Evolutionary conservation across 352 stramenopile genomes (phyloP).

Genomic region (Phytophthora parvispora): DNA sequence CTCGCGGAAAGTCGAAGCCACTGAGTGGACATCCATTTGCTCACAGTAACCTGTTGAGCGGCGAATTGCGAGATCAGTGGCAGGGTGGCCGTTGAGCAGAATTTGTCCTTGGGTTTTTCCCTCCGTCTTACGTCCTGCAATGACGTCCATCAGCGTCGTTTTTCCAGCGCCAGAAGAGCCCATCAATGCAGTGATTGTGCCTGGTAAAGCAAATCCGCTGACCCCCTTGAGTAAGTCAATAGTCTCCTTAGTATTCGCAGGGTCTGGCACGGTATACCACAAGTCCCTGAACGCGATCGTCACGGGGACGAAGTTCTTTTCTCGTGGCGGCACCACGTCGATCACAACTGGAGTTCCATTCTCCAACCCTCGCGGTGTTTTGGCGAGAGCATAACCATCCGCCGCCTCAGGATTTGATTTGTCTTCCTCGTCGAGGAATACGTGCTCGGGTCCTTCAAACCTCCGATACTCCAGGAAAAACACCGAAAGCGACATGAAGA

Average conservation of each 20-base stretch:
- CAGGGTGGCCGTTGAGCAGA: constrained; percentile 89
- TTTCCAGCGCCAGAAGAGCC: constrained; percentile 30
- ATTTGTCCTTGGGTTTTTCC: constrained; percentile 87
- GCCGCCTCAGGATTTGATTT: not conserved
- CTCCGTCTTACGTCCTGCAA: constrained; percentile 85
- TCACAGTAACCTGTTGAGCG: constrained; percentile 31
- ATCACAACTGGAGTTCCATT: not conserved
- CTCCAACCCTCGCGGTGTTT: constrained; percentile 7
- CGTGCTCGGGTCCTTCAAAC: constrained; percentile 33
- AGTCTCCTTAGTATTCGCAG: constrained; percentile 35
- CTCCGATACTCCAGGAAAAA: constrained; percentile 38
- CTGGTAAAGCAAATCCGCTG: constrained; percentile 25
- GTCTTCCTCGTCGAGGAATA: constrained; percentile 20
- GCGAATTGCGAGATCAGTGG: constrained; percentile 49
- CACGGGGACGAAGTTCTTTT: constrained; percentile 42
- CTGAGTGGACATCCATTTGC: constrained; percentile 19
- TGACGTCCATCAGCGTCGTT: constrained; percentile 35
- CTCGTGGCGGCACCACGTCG: constrained; percentile 1
- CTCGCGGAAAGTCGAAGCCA: constrained; percentile 45
- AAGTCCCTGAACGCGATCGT: constrained; percentile 61
- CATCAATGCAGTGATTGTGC: constrained; percentile 35
- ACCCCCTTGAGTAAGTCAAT: constrained; percentile 64
- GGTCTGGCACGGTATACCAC: constrained; percentile 52
- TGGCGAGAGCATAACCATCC: constrained; percentile 6
- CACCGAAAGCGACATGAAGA: constrained; percentile 43